A percentile compares a stretch with the other conserved stretches of the same genome.
phyloP scores from a whole-genome alignment of 78 protist species.

The Dictyostelium discoideum region dicty_2.7 NC_007089.4:2808001-2808500 shows the following conservation, averaged over 20 bases:
- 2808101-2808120: not conserved
- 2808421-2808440: not conserved
- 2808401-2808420: not conserved
- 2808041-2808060: not conserved
- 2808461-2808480: not conserved
- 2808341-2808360: not conserved
- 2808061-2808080: not conserved
- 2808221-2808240: not conserved
- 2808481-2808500: constrained; percentile 28
- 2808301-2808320: not conserved
- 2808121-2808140: constrained; percentile 2
- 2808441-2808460: not conserved
- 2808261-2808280: not conserved
- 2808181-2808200: not conserved
- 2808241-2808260: not conserved
- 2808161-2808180: not conserved
- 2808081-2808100: not conserved
- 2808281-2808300: not conserved
- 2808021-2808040: not conserved
- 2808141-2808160: not conserved
- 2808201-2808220: not conserved
- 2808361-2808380: not conserved
- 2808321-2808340: not conserved
- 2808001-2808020: not conserved
- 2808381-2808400: not conserved